Evolutionary conservation across 1,284 basidiomycete genomes (phyloP), one percentile per base, ranked within the genome.

Genomic region (Tilletia walkeri): DNA sequence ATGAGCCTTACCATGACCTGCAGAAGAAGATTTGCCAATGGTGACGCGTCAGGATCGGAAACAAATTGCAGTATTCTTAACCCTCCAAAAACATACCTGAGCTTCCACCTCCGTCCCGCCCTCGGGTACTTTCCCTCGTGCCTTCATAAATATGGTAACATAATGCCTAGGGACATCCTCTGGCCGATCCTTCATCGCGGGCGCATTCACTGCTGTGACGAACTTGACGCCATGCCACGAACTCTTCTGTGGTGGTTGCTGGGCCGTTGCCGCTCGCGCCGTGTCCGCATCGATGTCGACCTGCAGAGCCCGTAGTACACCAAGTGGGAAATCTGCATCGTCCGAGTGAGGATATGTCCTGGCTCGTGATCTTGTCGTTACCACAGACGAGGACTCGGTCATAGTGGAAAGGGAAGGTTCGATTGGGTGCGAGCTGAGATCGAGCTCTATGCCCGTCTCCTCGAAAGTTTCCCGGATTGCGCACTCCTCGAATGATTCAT

Each of bases 101-200:
- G 56, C 56, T 36, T 10, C 56, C 18, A 61, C 56, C n/a, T 61
- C 56, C 18, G 56, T 61, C 4, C 56, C 56, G 14, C 56, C 56
- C 56, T 61, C 56, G 1, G 56, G 56, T 2, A 61, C 56, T 24
- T 16, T 36, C 34, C 56, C 56, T 16, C 56, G 16, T 4, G 74
- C 76, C 24, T 70, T 76, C 72, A 82, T 75, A 63, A 82, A 84
- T 41, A 84, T 75, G 36, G 82, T 84, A 50, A 84, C 75, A 65
- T 84, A 84, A 72, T 84, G 82, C 67, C 4, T 70, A 56, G 67
- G 73, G 20, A 41, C 24, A 34, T 67, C 41, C 50, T 75, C 73
- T 38, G 71, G 70, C 4, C 68, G 67, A 24, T 75, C 73, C 67
- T 72, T 74, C 71, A 77, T 75, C 20, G 36, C 70, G 0, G 75